phyloP scores from a whole-genome alignment of 352 stramenopile genomes.

The Lagenidium giganteum region DNA sequence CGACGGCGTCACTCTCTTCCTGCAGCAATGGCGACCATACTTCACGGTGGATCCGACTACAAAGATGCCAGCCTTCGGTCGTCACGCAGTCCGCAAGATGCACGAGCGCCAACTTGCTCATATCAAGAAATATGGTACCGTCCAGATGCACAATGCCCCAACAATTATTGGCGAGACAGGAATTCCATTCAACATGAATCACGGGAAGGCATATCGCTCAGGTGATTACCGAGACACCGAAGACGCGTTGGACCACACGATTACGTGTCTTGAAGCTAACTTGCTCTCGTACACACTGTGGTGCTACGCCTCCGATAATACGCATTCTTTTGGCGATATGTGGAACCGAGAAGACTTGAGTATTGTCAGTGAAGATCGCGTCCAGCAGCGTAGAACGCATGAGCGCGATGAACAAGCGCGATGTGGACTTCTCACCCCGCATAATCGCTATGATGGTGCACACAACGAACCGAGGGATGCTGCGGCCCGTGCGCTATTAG shows the following conservation, averaged over 20 bases:
- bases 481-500: conserved; percentile 23
- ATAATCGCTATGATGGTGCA: neutral
- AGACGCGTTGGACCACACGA: conserved; percentile 73
- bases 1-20: conserved; percentile 85
- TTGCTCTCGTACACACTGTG: conserved; percentile 85
- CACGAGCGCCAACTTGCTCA: conserved; percentile 52
- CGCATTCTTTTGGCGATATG: conserved; percentile 66
- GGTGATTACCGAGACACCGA: conserved; percentile 46
- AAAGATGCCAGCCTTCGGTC: conserved; percentile 62
- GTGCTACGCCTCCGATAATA: conserved; percentile 85
- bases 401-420: conserved; percentile 16
- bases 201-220: conserved; percentile 29
- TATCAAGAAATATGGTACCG: conserved; percentile 47
- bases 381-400: neutral
- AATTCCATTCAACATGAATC: conserved; percentile 70
- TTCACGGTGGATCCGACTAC: conserved; percentile 71
- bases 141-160: conserved; percentile 54
- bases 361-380: conserved; percentile 46
- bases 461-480: conserved; percentile 2
- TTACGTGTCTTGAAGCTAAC: conserved; percentile 65
- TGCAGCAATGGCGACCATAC: conserved; percentile 58
- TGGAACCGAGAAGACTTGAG: conserved; percentile 88
- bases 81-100: conserved; percentile 40
- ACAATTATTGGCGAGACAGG: conserved; percentile 69
- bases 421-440: too few relatives aligned